A percentile compares a stretch with the other conserved stretches of the same genome.
These are phyloP conservation scores for Kodamaea leandrae DNA, from an alignment of 805 yeast species.

Conservation along the genomic window DNA sequence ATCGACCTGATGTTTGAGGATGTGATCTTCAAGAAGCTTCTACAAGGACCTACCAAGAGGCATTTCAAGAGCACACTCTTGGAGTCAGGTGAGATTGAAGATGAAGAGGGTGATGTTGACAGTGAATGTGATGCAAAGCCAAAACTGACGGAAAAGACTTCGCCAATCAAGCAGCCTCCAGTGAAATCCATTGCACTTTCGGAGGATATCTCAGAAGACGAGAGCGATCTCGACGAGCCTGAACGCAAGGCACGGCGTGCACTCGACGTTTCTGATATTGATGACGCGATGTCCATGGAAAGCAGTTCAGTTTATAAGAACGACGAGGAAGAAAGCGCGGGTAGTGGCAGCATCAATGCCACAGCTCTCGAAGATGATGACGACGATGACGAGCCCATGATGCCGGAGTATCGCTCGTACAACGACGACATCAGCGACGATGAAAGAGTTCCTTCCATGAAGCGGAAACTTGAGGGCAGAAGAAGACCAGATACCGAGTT, in stretches of 20 bases:
- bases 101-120: constrained; percentile 3
- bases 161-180: too few relatives aligned
- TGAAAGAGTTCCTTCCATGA: constrained; percentile 2
- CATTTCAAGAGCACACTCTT: neutral
- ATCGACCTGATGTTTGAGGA: constrained; percentile 12
- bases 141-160: too few relatives aligned
- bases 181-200: too few relatives aligned
- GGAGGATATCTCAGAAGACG: constrained; percentile 16
- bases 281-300: constrained; percentile 23
- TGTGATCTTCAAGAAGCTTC: constrained; percentile 11
- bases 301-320: constrained; percentile 15
- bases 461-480: constrained; percentile 3
- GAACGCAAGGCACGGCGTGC: constrained; percentile 16
- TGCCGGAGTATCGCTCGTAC: neutral
- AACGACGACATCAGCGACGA: constrained; percentile 6
- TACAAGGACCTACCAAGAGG: constrained; percentile 8
- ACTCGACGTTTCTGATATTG: constrained; percentile 23
- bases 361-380: constrained; percentile 6
- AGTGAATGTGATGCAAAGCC: constrained; percentile 15
- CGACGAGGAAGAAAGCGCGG: constrained; percentile 11
- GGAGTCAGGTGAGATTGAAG: neutral
- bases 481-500: constrained; percentile 1
- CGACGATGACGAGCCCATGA: neutral
- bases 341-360: constrained; percentile 3
- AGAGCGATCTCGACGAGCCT: constrained; percentile 25